Evolutionary conservation across 768 basidiomycete species (phyloP).

Genomic region (Lactarius pseudohatsudake): DNA sequence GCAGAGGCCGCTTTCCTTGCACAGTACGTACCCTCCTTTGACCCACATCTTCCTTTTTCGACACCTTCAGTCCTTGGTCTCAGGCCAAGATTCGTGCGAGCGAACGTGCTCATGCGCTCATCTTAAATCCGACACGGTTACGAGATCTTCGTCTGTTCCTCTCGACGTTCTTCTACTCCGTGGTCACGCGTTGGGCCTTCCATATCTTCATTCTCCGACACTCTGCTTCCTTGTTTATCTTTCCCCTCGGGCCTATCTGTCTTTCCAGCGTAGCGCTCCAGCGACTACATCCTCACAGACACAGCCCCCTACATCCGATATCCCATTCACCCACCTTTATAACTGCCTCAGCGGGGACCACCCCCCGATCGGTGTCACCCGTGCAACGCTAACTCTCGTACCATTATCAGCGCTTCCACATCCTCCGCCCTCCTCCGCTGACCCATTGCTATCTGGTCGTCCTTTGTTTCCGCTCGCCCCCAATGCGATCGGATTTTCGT

Average conservation of each 20-base stretch:
- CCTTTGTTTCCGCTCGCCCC: slow-evolving; percentile 57
- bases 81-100: background rate
- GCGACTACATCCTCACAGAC: slow-evolving; percentile 30
- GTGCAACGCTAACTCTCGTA: slow-evolving; percentile 52
- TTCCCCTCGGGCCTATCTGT: slow-evolving; percentile 68
- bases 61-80: slow-evolving; percentile 28
- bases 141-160: slow-evolving; percentile 43
- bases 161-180: slow-evolving; percentile 73
- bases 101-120: slow-evolving; percentile 12
- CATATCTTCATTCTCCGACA: slow-evolving; percentile 65
- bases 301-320: slow-evolving; percentile 44
- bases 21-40: slow-evolving; percentile 40
- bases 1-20: slow-evolving; percentile 55
- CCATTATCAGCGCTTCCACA: slow-evolving; percentile 44
- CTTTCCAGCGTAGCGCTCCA: slow-evolving; percentile 48
- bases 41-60: slow-evolving; percentile 16
- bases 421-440: slow-evolving; percentile 32
- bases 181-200: slow-evolving; percentile 66
- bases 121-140: slow-evolving; percentile 13
- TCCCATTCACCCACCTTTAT: slow-evolving; percentile 52
- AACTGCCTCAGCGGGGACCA: slow-evolving; percentile 41
- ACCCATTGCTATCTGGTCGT: slow-evolving; percentile 36
- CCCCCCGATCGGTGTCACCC: slow-evolving; percentile 47
- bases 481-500: slow-evolving; percentile 47
- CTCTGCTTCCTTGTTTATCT: slow-evolving; percentile 71